phyloP scores from a whole-genome alignment of 441 rosid species.

The Rhodomyrtus psidioides region DNA sequence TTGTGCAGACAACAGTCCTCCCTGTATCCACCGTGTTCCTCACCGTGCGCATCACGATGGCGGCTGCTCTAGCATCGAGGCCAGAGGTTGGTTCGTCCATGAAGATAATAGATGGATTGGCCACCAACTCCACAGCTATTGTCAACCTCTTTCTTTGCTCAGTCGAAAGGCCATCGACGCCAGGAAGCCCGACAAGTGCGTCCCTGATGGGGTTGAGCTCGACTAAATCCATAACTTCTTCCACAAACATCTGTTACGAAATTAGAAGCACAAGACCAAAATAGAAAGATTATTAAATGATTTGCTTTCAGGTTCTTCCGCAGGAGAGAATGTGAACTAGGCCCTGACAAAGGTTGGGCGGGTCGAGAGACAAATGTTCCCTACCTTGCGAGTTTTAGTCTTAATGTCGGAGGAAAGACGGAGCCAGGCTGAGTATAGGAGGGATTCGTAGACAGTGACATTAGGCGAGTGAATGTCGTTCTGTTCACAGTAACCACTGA shows the following conservation, averaged over 20 bases:
- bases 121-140: slow-evolving; percentile 76
- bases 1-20: slow-evolving; percentile 80
- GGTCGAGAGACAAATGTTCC: background rate
- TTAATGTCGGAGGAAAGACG: slow-evolving; percentile 54
- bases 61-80: slow-evolving; percentile 86
- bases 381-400: slow-evolving; percentile 38
- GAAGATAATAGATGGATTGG: slow-evolving; percentile 80
- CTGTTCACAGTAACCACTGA: slow-evolving; percentile 76
- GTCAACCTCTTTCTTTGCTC: slow-evolving; percentile 76
- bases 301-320: background rate
- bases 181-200: slow-evolving; percentile 61
- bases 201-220: slow-evolving; percentile 51
- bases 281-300: background rate
- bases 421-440: slow-evolving; percentile 70
- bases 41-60: slow-evolving; percentile 84
- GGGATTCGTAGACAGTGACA: slow-evolving; percentile 67
- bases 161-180: slow-evolving; percentile 66
- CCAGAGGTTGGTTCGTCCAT: slow-evolving; percentile 94
- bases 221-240: slow-evolving; percentile 67
- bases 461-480: slow-evolving; percentile 76
- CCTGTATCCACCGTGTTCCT: slow-evolving; percentile 89
- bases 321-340: background rate
- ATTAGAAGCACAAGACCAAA: background rate
- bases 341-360: background rate
- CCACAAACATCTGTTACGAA: slow-evolving; percentile 53